Base-by-base conservation (phyloP, 495 filamentous ascomycete genomes). In the Tuber melanosporum region DNA sequence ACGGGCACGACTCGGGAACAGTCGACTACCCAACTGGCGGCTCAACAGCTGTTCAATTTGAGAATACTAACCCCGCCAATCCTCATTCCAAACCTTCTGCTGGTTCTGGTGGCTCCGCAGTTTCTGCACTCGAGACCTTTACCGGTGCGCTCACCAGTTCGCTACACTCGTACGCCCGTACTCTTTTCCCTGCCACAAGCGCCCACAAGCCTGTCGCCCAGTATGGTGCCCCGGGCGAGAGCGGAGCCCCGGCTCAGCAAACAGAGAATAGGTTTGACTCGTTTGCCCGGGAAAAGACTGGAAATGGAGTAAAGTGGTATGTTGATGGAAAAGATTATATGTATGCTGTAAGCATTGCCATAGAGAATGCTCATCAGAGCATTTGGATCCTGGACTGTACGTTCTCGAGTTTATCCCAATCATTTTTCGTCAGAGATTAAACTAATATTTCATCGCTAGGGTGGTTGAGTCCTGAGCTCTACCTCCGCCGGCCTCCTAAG, bases 271-370 rank as follows among this genome's bases (percentile, higher is more conserved):
- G 94, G 47, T 97, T 91, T 84, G 88, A 90, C 57, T 96, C 93
- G 78, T 98, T 98, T 85, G 92, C 92, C 2, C 91, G 93, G 8
- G 85, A 88, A 20, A 85, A 90, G 42, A 86, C 88, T 71, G 87
- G 87, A 20, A 92, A 92, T 77, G 87, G 90, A 73, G 88, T 87
- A 49, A 97, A 98, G 85, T 97, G 94, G 93, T 95, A 92, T 86
- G 93, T 98, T 39, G 95, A 98, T 84, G 95, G 93, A 3, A 94
- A 92, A 82, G 90, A 90, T 1, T 98, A 98, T 82, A 93, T 98
- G 86, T 94, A 90, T 88, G 95, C 95, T 22, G 93, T 98, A 0
- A 94, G 91, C 62, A 84, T 89, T 72, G 95, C 95, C 8, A 85
- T 98, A 72, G 94, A 97, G 87, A 90, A 89, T 81, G 95, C 95